Conservation (phyloP, 2,329 filamentous ascomycete species). For the Ploettnerulaceae sp. region DNA sequence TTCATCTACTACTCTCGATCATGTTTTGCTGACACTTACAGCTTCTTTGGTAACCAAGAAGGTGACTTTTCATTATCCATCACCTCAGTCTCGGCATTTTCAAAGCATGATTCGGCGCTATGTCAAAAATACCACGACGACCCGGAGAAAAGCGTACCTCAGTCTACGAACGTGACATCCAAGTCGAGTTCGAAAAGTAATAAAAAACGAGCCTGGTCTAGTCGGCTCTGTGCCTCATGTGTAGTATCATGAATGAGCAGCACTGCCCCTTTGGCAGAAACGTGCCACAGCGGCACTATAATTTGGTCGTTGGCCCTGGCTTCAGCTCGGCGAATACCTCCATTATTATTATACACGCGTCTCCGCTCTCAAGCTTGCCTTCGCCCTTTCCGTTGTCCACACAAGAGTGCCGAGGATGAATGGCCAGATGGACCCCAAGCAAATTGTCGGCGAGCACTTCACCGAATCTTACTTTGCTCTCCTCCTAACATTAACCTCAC, state of each 20-base stretch:
- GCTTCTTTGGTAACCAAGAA: constrained; percentile 71
- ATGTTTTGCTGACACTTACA: constrained; percentile 25
- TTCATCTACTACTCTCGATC: background rate
- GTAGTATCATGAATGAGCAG: constrained; percentile 9
- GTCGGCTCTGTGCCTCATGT: constrained; percentile 17
- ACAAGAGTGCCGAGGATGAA: too few relatives aligned
- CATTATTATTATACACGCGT: too few relatives aligned
- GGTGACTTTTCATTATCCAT: constrained; percentile 60
- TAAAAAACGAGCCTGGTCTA: constrained; percentile 13
- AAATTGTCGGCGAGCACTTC: too few relatives aligned
- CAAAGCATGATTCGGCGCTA: constrained; percentile 5
- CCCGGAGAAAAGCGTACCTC: background rate
- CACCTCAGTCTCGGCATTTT: constrained; percentile 47
- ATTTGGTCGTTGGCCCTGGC: background rate
- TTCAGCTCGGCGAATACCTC: background rate
- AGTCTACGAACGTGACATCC: background rate
- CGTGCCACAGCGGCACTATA: background rate
- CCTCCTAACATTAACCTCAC: background rate
- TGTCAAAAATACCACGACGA: constrained; percentile 20
- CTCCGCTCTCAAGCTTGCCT: too few relatives aligned
- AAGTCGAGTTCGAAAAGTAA: background rate
- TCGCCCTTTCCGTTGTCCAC: background rate
- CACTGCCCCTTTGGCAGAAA: background rate
- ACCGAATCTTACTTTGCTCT: background rate
- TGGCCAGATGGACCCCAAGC: too few relatives aligned